phyloP scores from a whole-genome alignment of 257 asterid species.

The Rehmannia glutinosa region DNA sequence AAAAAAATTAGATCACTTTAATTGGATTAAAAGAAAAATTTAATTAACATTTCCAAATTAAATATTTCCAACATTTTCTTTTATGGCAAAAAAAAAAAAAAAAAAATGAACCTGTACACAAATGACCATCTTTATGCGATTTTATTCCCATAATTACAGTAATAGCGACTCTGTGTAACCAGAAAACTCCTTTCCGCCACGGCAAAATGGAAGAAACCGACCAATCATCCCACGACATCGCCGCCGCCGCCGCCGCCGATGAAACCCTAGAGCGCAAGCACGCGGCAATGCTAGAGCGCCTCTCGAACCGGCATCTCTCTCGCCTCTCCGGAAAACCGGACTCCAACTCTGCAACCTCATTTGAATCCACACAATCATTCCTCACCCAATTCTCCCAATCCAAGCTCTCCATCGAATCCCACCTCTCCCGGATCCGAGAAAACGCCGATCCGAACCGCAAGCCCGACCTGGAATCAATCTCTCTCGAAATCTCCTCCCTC shows the following conservation, averaged over 20 bases:
- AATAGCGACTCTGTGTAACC: background rate
- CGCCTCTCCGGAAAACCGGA: slow-evolving; percentile 42
- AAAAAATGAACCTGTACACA: no score
- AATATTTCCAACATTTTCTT: no score
- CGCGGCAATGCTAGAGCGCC: slow-evolving; percentile 82
- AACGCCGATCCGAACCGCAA: slow-evolving; percentile 32
- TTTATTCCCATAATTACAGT: background rate
- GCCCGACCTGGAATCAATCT: slow-evolving; percentile 48
- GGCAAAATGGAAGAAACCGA: slow-evolving; percentile 45
- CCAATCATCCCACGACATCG: slow-evolving; percentile 11
- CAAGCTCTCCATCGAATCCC: slow-evolving; percentile 60
- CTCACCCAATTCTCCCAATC: slow-evolving; percentile 62
- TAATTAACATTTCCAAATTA: no score
- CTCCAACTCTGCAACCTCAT: slow-evolving; percentile 18
- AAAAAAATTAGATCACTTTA: no score
- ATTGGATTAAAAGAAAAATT: no score
- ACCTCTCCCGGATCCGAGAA: slow-evolving; percentile 43
- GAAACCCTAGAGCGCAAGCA: slow-evolving; percentile 55
- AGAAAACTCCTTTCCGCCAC: background rate
- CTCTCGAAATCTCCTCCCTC: slow-evolving; percentile 57
- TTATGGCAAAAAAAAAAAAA: no score
- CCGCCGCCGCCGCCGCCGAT: slow-evolving; percentile 7
- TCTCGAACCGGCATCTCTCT: slow-evolving; percentile 64
- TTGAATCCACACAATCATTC: slow-evolving; percentile 56
- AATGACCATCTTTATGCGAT: no score